phyloP scores from a whole-genome alignment of 1,139 yeast species.

The Pichia sp. region DNA sequence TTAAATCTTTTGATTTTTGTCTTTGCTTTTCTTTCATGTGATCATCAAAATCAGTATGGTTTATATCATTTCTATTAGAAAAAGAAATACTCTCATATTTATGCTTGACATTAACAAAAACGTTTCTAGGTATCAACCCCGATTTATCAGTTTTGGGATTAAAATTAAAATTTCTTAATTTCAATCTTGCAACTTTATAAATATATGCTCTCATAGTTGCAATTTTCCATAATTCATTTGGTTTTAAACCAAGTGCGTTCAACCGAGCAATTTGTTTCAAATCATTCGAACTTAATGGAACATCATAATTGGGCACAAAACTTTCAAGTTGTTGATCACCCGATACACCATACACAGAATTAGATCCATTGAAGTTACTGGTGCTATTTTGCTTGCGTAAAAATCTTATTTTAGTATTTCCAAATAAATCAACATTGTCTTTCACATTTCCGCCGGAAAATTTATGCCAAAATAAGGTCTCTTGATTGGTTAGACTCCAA shows the following conservation, averaged over 20 bases:
- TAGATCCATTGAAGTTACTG: slow-evolving; percentile 19
- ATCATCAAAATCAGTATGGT: neutral
- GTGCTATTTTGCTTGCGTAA: slow-evolving; percentile 26
- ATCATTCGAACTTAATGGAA: slow-evolving; percentile 56
- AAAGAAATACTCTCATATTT: slow-evolving; percentile 34
- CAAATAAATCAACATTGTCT: slow-evolving; percentile 36
- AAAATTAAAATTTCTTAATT: slow-evolving; percentile 16
- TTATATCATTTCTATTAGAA: neutral
- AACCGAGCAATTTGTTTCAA: slow-evolving; percentile 67
- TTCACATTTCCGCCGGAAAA: slow-evolving; percentile 27
- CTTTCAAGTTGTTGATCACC: slow-evolving; percentile 30
- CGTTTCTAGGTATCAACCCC: slow-evolving; percentile 51
- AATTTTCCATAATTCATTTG: slow-evolving; percentile 78
- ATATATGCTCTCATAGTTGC: slow-evolving; percentile 64
- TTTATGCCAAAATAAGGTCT: slow-evolving; percentile 74
- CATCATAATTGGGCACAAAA: slow-evolving; percentile 34
- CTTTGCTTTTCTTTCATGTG: neutral
- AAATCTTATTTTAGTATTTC: slow-evolving; percentile 36
- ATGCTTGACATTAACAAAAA: slow-evolving; percentile 57
- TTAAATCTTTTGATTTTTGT: neutral
- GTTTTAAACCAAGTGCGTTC: slow-evolving; percentile 62
- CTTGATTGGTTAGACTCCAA: slow-evolving; percentile 67
- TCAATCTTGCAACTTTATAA: slow-evolving; percentile 44
- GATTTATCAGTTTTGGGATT: slow-evolving; percentile 24
- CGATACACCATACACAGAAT: neutral